Percentiles rank a stretch among this genome's conserved stretches.
These are phyloP conservation scores for Penicillium sp. DNA, from an alignment of 2,329 filamentous ascomycete species.

Conservation along the genomic window DNA sequence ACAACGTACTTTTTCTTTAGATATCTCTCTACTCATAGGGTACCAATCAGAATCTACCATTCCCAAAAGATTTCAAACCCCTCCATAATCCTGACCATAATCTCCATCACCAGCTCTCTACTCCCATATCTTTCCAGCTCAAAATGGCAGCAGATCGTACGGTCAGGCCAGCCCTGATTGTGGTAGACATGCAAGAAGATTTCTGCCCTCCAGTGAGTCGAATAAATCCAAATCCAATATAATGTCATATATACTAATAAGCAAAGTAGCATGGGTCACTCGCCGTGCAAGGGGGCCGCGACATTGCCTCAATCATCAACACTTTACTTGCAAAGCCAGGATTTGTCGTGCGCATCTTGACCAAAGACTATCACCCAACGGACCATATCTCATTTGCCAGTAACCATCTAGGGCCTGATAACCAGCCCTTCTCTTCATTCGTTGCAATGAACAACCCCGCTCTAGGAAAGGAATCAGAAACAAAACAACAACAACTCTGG, in stretches of 20 bases:
- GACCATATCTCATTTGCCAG: slow-evolving; percentile 85
- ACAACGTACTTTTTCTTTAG: neutral
- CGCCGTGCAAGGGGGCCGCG: slow-evolving; percentile 71
- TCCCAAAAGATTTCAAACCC: neutral
- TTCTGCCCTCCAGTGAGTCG: slow-evolving; percentile 80
- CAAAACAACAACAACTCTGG: slow-evolving; percentile 73
- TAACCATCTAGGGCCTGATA: slow-evolving; percentile 66
- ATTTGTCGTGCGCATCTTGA: slow-evolving; percentile 74
- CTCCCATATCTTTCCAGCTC: neutral
- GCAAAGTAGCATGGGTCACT: slow-evolving; percentile 71
- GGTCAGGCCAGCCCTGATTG: slow-evolving; percentile 59
- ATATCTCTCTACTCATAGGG: neutral
- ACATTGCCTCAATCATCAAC: slow-evolving; percentile 72
- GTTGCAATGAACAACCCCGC: slow-evolving; percentile 57
- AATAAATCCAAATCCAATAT: neutral
- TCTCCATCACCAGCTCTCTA: neutral
- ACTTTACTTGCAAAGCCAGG: slow-evolving; percentile 64
- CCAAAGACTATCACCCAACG: slow-evolving; percentile 86
- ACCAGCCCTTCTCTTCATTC: slow-evolving; percentile 66
- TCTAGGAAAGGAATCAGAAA: slow-evolving; percentile 56
- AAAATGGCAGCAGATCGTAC: neutral
- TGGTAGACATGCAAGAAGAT: slow-evolving; percentile 91
- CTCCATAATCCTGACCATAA: neutral
- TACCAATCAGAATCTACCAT: neutral
- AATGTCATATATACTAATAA: neutral